Evolutionary conservation across 2,329 filamentous ascomycete genomes (phyloP).

Genomic region (Penicillium janthinellum): DNA sequence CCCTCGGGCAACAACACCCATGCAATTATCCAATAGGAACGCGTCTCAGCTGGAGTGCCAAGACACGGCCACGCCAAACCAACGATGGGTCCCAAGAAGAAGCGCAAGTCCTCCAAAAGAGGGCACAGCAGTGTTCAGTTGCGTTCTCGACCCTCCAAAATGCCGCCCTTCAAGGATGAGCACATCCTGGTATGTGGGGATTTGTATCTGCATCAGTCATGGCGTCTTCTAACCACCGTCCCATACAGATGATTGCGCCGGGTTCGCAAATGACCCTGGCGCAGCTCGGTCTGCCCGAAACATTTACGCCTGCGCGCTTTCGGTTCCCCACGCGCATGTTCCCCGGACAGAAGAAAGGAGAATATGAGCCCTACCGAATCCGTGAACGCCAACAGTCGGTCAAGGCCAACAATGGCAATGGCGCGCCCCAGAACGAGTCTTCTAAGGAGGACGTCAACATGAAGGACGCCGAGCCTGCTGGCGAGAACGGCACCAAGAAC

Average conservation of each 20-base stretch:
- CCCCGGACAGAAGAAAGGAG: constrained; percentile 70
- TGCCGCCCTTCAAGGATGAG: constrained; percentile 57
- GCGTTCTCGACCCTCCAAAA: constrained; percentile 27
- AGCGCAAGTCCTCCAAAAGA: neutral
- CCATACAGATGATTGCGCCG: constrained; percentile 52
- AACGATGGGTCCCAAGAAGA: constrained; percentile 15
- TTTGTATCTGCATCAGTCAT: neutral
- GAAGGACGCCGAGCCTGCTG: constrained; percentile 43
- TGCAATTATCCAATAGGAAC: no score
- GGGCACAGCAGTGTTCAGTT: neutral
- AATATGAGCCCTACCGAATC: constrained; percentile 80
- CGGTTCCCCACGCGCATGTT: constrained; percentile 96
- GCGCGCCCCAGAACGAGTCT: constrained; percentile 37
- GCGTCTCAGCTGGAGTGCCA: neutral
- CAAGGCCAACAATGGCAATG: constrained; percentile 30
- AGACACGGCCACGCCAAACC: constrained; percentile 25
- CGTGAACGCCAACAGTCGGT: constrained; percentile 51
- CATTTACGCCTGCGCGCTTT: constrained; percentile 84
- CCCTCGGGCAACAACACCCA: neutral
- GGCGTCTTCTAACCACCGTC: neutral
- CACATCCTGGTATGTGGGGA: constrained; percentile 49
- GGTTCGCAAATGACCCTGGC: constrained; percentile 89
- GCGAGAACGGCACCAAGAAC: constrained; percentile 13
- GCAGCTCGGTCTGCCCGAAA: constrained; percentile 84
- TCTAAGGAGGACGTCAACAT: constrained; percentile 48